These are phyloP conservation scores for Pseudogymnoascus sp. DNA, from an alignment of 2,329 filamentous ascomycete species.

Conservation along the genomic window DNA sequence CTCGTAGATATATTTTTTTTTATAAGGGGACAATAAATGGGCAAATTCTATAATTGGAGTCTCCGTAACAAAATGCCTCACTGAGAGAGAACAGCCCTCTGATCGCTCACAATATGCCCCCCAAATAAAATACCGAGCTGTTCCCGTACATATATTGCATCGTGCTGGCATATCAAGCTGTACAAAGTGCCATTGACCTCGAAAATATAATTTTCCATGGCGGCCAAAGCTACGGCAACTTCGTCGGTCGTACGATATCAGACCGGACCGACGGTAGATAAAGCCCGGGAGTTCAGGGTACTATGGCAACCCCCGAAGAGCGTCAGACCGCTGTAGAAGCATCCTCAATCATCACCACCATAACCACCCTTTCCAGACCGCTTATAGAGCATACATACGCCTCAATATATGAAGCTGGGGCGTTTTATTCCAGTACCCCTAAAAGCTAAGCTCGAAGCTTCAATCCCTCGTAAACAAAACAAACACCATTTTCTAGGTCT, in stretches of 20 bases:
- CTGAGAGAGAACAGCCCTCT: neutral
- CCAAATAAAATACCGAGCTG: too few relatives aligned
- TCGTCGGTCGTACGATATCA: constrained; percentile 8
- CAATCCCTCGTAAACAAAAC: neutral
- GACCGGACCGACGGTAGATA: constrained; percentile 5
- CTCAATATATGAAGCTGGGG: neutral
- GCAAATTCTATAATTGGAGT: neutral
- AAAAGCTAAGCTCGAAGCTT: neutral
- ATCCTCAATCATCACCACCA: neutral
- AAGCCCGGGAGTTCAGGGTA: constrained; percentile 4
- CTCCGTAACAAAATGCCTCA: neutral
- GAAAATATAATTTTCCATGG: neutral
- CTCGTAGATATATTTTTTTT: neutral
- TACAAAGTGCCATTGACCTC: neutral
- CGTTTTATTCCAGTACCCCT: neutral
- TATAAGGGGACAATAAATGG: neutral
- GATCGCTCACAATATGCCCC: neutral
- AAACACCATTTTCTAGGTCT: neutral
- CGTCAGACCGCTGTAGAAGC: neutral
- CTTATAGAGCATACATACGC: neutral
- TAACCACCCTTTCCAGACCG: neutral
- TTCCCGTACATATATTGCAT: neutral
- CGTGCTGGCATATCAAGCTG: neutral
- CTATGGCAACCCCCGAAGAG: constrained; percentile 3
- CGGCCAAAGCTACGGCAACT: constrained; percentile 2